Base-by-base conservation (phyloP, 352 stramenopile genomes). In the Globisporangium abappressorium region DNA sequence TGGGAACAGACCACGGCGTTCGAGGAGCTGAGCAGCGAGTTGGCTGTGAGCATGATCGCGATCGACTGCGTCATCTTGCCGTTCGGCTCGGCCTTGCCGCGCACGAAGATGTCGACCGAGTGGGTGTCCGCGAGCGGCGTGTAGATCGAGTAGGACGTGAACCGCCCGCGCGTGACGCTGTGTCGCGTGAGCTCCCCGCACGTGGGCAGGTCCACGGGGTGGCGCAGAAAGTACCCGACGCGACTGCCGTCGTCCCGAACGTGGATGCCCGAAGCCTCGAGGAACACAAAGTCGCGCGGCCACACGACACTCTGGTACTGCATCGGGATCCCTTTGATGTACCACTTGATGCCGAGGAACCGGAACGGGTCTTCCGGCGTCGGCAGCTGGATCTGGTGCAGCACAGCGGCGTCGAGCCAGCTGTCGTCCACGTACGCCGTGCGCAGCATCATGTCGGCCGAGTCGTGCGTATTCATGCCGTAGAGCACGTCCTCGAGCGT, bases 1-100 rank as follows among this genome's bases (percentile, higher is more conserved):
- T 81, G 66, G 2, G 75, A 65, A 49, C 69, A 79, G 15, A 64
- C 22, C 5, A 70, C 62, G 11, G 61, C 51, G 38, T 70, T 77
- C 64, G 66, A 70, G 24, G 64, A 41, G 47, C 66, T 77, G 67
- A 73, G 62, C 14, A 79, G 55, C 49, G 26, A 62, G 49, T 70
- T 72, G 15, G 70, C 70, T 0, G 67, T 70, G 34, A 66, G 30
- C 41, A 41, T 36, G 28, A 62, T 66, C 2, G 59, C 59, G 22
- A 64, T 62, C 41, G 54, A 54, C 15, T 62, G 51, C 41, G 66
- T 22, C 51, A 67, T 66, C 41, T 66, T 60, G 26, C 60, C 66
- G 22, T 34, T 56, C 20, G 68, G 62, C 28, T 57, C 49, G 20
- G 58, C 62, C 15, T 62, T 66, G 30, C 62, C 68, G 34, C 57